These are phyloP conservation scores for Saturnispora silvae DNA, from an alignment of 805 yeast species.

Conservation along the genomic window DNA sequence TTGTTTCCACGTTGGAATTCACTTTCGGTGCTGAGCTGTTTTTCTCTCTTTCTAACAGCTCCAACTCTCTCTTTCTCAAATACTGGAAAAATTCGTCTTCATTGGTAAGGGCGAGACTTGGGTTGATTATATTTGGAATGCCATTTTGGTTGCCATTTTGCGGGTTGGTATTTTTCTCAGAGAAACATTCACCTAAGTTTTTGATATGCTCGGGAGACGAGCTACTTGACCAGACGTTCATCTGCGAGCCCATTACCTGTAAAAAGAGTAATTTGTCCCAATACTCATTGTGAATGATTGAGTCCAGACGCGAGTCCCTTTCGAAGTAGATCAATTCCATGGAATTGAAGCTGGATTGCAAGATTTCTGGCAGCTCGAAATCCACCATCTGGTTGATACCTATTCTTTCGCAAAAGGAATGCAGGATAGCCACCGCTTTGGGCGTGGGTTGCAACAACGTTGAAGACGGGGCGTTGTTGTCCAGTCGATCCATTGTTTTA, in stretches of 20 bases:
- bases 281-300: conserved; percentile 49
- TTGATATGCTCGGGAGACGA: conserved; percentile 41
- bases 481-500: conserved; percentile 46
- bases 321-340: conserved; percentile 64
- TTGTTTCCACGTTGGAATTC: background rate
- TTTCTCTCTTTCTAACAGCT: conserved; percentile 1
- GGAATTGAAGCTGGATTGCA: conserved; percentile 52
- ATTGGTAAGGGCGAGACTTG: conserved; percentile 5
- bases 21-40: background rate
- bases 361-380: conserved; percentile 23
- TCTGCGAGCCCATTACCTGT: conserved; percentile 48
- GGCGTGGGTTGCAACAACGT: conserved; percentile 71
- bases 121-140: conserved; percentile 1
- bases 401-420: conserved; percentile 43
- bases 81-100: conserved; percentile 17
- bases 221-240: conserved; percentile 60
- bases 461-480: conserved; percentile 21
- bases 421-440: conserved; percentile 70
- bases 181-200: conserved; percentile 14
- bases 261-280: conserved; percentile 57
- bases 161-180: no score
- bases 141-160: conserved; percentile 2
- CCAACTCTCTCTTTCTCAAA: conserved; percentile 15
- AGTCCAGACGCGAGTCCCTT: conserved; percentile 47
- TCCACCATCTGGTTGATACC: conserved; percentile 27